Evolutionary conservation across 139 green algal genomes (phyloP).

Genomic region (Chlamydomonas schloesseri): DNA sequence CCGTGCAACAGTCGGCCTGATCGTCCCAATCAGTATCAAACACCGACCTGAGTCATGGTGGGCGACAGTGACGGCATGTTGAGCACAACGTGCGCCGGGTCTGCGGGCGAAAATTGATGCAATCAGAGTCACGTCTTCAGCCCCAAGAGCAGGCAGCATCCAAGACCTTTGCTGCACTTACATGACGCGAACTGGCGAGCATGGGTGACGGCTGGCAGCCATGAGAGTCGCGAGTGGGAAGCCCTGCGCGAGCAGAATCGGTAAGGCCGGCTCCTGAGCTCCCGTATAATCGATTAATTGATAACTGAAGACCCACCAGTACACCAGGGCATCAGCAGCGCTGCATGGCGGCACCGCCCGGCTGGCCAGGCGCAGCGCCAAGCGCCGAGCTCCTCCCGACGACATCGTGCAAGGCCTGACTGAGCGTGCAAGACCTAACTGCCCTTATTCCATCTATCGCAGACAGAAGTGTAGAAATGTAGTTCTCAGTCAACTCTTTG

Average conservation of each 20-base stretch:
- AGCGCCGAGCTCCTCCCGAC: not conserved
- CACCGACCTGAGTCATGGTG: constrained; percentile 88
- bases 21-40: not conserved
- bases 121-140: not conserved
- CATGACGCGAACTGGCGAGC: constrained; percentile 15
- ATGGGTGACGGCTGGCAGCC: not conserved
- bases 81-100: constrained; percentile 70
- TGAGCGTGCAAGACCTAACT: too few species aligned
- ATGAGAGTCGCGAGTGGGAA: not conserved
- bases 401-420: not conserved
- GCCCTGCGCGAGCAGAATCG: not conserved
- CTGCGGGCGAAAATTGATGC: constrained; percentile 35
- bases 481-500: too few species aligned
- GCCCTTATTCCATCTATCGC: too few species aligned
- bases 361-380: not conserved
- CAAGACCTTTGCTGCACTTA: not conserved
- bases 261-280: too few species aligned
- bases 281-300: too few species aligned
- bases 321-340: not conserved
- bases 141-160: not conserved
- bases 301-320: not conserved
- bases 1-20: too few species aligned
- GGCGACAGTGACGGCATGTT: constrained; percentile 91
- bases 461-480: too few species aligned
- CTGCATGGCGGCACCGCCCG: not conserved